These are phyloP conservation scores for Cavenderia fasciculata DNA, from an alignment of 78 protist species.

Conservation along the genomic window DNA sequence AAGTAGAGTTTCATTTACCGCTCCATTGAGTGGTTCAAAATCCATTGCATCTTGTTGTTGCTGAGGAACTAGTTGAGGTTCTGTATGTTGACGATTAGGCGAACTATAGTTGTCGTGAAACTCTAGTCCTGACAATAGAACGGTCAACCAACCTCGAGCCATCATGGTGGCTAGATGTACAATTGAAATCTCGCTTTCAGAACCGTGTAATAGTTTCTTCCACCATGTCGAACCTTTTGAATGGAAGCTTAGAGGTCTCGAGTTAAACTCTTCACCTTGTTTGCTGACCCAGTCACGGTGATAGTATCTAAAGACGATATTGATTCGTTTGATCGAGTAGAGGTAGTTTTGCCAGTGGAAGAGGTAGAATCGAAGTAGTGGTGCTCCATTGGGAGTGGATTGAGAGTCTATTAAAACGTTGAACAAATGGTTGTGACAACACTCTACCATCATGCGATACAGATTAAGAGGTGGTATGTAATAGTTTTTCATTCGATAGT, in stretches of 20 bases:
- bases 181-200: neutral
- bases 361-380: conserved; percentile 26
- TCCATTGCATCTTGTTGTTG: neutral
- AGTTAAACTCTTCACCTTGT: conserved; percentile 27
- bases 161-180: conserved; percentile 60
- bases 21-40: neutral
- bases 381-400: conserved; percentile 1
- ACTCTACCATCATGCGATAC: conserved; percentile 57
- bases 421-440: conserved; percentile 45
- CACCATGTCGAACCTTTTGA: conserved; percentile 45
- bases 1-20: no score
- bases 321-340: conserved; percentile 44
- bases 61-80: neutral
- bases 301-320: conserved; percentile 55
- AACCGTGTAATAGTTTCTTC: conserved; percentile 23
- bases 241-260: conserved; percentile 5
- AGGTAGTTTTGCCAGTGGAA: conserved; percentile 43
- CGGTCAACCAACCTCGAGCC: conserved; percentile 69
- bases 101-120: neutral
- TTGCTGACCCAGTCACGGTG: conserved; percentile 66
- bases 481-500: conserved; percentile 13
- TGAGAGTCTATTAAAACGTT: conserved; percentile 7
- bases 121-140: conserved; percentile 31
- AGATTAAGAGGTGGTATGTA: conserved; percentile 39
- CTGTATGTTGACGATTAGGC: no score